These are phyloP conservation scores for Kazachstania psychrophila DNA, from an alignment of 805 yeast genomes.

Conservation along the genomic window DNA sequence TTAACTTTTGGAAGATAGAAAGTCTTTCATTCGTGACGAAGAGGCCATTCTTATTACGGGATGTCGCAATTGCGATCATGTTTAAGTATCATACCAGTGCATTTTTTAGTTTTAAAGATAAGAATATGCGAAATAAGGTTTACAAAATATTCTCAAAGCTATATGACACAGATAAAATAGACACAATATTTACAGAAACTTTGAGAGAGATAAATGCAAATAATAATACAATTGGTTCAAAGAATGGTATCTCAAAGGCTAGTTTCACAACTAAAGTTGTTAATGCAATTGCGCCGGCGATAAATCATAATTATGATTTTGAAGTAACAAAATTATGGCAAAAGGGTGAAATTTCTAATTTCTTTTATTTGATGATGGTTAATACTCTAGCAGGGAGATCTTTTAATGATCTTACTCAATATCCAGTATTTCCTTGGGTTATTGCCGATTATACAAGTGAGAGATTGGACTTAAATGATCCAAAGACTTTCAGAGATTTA, in stretches of 20 bases:
- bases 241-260: slow-evolving; percentile 27
- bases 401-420: slow-evolving; percentile 80
- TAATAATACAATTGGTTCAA: slow-evolving; percentile 27
- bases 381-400: slow-evolving; percentile 85
- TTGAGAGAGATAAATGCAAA: slow-evolving; percentile 37
- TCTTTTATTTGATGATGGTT: slow-evolving; percentile 67
- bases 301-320: slow-evolving; percentile 17
- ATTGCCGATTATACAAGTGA: slow-evolving; percentile 73
- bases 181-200: slow-evolving; percentile 46
- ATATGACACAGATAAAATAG: slow-evolving; percentile 43
- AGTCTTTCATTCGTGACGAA: slow-evolving; percentile 58
- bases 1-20: slow-evolving; percentile 51
- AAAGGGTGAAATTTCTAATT: slow-evolving; percentile 71
- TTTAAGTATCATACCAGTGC: slow-evolving; percentile 65
- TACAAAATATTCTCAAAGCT: slow-evolving; percentile 40
- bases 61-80: slow-evolving; percentile 71
- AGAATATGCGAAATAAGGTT: slow-evolving; percentile 46
- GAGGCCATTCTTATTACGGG: slow-evolving; percentile 66
- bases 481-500: slow-evolving; percentile 59
- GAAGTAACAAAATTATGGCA: slow-evolving; percentile 64
- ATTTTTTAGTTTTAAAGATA: slow-evolving; percentile 53
- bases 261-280: slow-evolving; percentile 37
- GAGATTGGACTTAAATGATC: slow-evolving; percentile 53
- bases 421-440: slow-evolving; percentile 90
- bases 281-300: slow-evolving; percentile 29